A percentile compares a stretch with the other conserved stretches of the same genome.
phyloP scores from a whole-genome alignment of 2,329 filamentous ascomycete genomes.

The Hawksworthiomyces lignivorus region DNA sequence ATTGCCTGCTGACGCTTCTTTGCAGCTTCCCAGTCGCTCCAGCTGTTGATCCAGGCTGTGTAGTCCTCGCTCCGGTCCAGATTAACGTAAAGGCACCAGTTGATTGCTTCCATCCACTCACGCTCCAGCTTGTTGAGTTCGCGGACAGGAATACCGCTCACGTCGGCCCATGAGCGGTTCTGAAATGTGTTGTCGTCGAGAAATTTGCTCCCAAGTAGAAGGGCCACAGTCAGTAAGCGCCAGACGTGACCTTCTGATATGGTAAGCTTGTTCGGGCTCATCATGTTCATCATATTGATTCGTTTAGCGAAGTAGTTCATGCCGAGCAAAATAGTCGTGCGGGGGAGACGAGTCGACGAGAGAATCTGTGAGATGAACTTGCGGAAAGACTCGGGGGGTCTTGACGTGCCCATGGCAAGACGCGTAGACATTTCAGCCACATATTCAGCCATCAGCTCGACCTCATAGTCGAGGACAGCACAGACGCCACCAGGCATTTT shows the following conservation, averaged over 20 bases:
- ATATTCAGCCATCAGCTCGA: constrained; percentile 93
- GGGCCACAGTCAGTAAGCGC: constrained; percentile 75
- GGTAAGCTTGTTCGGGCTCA: constrained; percentile 38
- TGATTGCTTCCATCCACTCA: constrained; percentile 77
- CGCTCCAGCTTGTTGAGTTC: constrained; percentile 82
- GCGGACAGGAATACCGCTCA: constrained; percentile 77
- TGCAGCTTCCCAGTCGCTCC: constrained; percentile 48
- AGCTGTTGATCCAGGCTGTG: constrained; percentile 54
- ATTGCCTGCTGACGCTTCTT: constrained; percentile 47
- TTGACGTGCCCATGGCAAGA: constrained; percentile 51
- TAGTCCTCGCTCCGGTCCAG: constrained; percentile 67
- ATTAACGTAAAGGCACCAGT: constrained; percentile 82
- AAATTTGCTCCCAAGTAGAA: constrained; percentile 90
- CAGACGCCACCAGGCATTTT: constrained; percentile 77
- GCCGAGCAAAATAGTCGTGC: constrained; percentile 82
- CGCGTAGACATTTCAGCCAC: constrained; percentile 77
- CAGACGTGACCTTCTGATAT: constrained; percentile 67
- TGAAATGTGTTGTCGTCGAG: constrained; percentile 96
- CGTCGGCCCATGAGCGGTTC: constrained; percentile 93
- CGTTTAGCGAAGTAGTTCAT: constrained; percentile 83
- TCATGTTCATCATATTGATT: constrained; percentile 64
- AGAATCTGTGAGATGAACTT: constrained; percentile 91
- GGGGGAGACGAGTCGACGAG: constrained; percentile 81
- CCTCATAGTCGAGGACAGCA: constrained; percentile 91
- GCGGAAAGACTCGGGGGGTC: constrained; percentile 53